phyloP scores from a whole-genome alignment of 2,329 filamentous ascomycete species.

The Chrysoporthe puriensis region DNA sequence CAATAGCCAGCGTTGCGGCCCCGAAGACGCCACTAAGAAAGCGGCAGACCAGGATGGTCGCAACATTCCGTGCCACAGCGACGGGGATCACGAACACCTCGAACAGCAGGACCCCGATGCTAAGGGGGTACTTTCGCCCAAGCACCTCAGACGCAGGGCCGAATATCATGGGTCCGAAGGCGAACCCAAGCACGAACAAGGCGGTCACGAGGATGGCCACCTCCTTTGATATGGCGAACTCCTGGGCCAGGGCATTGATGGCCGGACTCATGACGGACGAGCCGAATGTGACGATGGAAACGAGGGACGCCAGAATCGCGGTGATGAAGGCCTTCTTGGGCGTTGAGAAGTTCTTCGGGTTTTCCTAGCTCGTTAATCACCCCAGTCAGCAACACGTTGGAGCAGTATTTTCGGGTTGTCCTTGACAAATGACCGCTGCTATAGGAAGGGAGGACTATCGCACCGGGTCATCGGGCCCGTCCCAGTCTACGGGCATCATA shows the following conservation, averaged over 20 bases:
- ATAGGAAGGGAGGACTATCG: neutral
- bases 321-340: neutral
- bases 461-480: neutral
- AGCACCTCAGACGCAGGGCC: neutral
- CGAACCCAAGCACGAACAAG: neutral
- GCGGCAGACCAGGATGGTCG: conserved; percentile 11
- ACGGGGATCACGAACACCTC: neutral
- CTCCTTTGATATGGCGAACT: neutral
- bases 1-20: conserved; percentile 3
- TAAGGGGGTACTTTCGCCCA: neutral
- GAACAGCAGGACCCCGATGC: neutral
- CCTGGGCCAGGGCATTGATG: neutral
- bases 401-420: too few relatives aligned
- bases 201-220: neutral
- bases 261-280: conserved; percentile 1
- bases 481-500: neutral
- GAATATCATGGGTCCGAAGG: neutral
- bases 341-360: neutral
- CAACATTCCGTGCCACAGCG: neutral
- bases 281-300: neutral
- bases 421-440: too few relatives aligned
- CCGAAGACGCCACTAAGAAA: conserved; percentile 15
- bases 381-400: too few relatives aligned
- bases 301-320: neutral
- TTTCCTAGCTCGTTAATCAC: neutral